Percentiles rank a stretch among this genome's conserved stretches.
These are phyloP conservation scores for Ceratocystis harringtonii DNA, from an alignment of 2,329 filamentous ascomycete genomes.

Conservation along the genomic window DNA sequence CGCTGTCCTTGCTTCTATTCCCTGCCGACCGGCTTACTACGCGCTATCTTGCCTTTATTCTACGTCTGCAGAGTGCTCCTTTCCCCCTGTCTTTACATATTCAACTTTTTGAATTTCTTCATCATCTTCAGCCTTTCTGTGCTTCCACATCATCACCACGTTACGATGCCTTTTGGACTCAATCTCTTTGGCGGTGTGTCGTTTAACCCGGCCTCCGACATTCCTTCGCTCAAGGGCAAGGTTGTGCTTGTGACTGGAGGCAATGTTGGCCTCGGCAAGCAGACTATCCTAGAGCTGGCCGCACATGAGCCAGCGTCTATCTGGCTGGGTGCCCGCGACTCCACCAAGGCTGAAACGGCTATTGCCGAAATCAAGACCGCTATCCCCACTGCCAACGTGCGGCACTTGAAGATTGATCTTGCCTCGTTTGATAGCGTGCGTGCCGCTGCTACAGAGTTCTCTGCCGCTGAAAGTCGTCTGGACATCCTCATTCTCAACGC, in stretches of 20 bases:
- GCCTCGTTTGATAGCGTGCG: constrained; percentile 26
- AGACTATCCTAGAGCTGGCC: constrained; percentile 28
- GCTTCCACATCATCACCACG: constrained; percentile 9
- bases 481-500: constrained; percentile 33
- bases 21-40: neutral
- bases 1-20: neutral
- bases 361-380: constrained; percentile 12
- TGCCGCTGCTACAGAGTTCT: constrained; percentile 26
- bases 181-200: constrained; percentile 16
- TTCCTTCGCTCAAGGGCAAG: constrained; percentile 32
- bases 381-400: constrained; percentile 18
- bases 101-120: constrained; percentile 1
- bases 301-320: constrained; percentile 28
- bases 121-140: constrained; percentile 11
- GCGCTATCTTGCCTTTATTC: neutral
- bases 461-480: constrained; percentile 22
- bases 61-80: neutral
- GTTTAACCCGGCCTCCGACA: constrained; percentile 28
- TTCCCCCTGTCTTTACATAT: neutral
- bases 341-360: constrained; percentile 25
- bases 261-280: constrained; percentile 27
- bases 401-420: constrained; percentile 27
- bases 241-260: constrained; percentile 33
- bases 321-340: constrained; percentile 32
- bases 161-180: constrained; percentile 16